Percentiles rank a stretch among this genome's conserved stretches.
Conservation (phyloP, 257 asterid species). For the Nyctanthes arbortristis region DNA sequence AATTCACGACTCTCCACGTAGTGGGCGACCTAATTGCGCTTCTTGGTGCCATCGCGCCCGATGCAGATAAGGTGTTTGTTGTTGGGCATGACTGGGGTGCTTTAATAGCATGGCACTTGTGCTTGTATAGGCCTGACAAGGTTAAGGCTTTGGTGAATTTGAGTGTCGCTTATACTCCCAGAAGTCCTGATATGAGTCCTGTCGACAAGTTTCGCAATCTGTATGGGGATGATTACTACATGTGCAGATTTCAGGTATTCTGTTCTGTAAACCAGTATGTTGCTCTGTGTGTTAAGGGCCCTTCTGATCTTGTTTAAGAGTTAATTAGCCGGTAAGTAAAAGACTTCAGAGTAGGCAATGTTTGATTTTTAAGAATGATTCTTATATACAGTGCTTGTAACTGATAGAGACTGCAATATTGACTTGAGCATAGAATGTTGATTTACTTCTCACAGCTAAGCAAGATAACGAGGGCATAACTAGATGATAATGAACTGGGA, state of each 20-base stretch:
- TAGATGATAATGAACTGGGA: neutral
- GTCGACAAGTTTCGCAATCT: constrained; percentile 28
- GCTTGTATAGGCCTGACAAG: constrained; percentile 67
- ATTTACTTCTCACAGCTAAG: neutral
- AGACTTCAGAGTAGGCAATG: neutral
- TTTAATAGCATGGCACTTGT: constrained; percentile 55
- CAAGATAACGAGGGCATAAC: neutral
- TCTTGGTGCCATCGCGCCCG: constrained; percentile 52
- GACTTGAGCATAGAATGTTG: neutral
- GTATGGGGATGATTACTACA: constrained; percentile 64
- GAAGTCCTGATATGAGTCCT: constrained; percentile 35
- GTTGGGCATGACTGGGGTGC: constrained; percentile 97
- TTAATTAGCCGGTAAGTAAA: neutral
- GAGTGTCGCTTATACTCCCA: constrained; percentile 51
- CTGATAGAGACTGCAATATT: neutral
- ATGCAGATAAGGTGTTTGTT: constrained; percentile 65
- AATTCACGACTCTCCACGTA: constrained; percentile 50
- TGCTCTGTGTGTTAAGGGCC: neutral
- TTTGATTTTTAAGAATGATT: neutral
- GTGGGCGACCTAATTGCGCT: constrained; percentile 70
- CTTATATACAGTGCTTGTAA: neutral
- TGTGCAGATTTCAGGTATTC: constrained; percentile 71
- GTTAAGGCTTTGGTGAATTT: constrained; percentile 61
- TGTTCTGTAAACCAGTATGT: neutral
- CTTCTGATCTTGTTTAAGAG: neutral